Percentiles rank a stretch among this genome's conserved stretches.
phyloP scores from a whole-genome alignment of 805 yeast genomes.

The Ogataea kodamae region DNA sequence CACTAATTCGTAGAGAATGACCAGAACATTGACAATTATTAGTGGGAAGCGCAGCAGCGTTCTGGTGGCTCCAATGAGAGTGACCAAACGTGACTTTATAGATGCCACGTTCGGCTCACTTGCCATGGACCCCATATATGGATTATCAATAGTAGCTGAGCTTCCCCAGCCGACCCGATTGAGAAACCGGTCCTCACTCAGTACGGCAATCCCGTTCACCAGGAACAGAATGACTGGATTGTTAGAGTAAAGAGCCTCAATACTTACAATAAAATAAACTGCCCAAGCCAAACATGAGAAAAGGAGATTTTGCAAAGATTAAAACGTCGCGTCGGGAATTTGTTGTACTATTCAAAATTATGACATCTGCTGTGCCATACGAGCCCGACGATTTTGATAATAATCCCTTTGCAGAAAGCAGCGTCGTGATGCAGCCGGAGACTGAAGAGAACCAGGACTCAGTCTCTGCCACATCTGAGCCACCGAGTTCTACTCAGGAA shows the following conservation, averaged over 20 bases:
- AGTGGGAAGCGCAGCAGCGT: conserved; percentile 56
- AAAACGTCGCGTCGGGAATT: conserved; percentile 9
- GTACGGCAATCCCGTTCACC: conserved; percentile 55
- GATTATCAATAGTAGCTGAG: conserved; percentile 10
- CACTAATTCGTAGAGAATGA: conserved; percentile 50
- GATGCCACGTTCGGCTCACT: conserved; percentile 11
- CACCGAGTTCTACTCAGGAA: conserved; percentile 3
- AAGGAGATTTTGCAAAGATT: conserved; percentile 1
- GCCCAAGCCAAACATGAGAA: conserved; percentile 49
- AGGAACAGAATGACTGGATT: conserved; percentile 42
- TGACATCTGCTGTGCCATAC: conserved; percentile 38
- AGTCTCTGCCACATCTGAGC: conserved; percentile 1
- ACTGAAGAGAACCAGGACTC: conserved; percentile 1
- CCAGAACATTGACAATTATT: conserved; percentile 46
- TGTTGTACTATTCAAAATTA: conserved; percentile 8
- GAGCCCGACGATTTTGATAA: conserved; percentile 54
- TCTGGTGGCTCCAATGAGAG: conserved; percentile 55
- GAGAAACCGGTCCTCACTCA: conserved; percentile 58
- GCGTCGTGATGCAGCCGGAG: conserved; percentile 21
- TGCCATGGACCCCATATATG: conserved; percentile 21
- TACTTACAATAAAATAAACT: conserved; percentile 44
- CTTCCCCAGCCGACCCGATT: conserved; percentile 42
- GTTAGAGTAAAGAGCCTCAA: conserved; percentile 11
- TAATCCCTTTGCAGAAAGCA: conserved; percentile 57
- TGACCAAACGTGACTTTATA: conserved; percentile 47